Evolutionary conservation across 164 flowering plant species (phyloP), one percentile per base, ranked within the genome.

Genomic region (Berberis thunbergii): DNA sequence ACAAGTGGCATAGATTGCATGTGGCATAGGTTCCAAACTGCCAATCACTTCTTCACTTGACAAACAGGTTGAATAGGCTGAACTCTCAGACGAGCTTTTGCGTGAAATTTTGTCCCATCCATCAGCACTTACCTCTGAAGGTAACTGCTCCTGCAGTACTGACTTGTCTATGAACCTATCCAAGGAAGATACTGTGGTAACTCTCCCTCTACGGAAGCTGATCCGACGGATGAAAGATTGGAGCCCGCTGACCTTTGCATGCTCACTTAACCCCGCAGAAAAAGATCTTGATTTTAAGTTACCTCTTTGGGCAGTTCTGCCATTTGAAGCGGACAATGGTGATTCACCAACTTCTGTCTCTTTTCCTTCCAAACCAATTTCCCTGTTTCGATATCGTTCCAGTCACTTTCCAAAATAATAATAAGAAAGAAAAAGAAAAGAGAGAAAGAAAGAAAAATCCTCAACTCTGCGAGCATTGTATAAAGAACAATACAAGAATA

Each of bases 301-400:
- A 43, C 41, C 63, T 4, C 64, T 7, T 40, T 60, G 67, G 46
- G 54, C 64, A 62, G 60, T 26, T 63, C 61, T 71, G 49, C 68
- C 10, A 63, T 26, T 68, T 64, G 80, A 72, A 67, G 63, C 70
- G 50, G 70, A 59, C 41, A 57, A 73, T 44, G 60, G 62, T 26
- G 75, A 57, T 41, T 73, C 59, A 52, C 55, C 41, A n/a, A 58
- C 57, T 13, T 60, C 75, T 6, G 26, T 13, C 26, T 64, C 71
- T 10, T 57, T 42, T 43, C 65, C 79, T 58, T 75, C 75, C 57
- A 56, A 55, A 59, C 53, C 72, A 54, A 77, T 65, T 67, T 74
- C 72, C 78, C 91, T 86, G 67, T 61, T 58, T 7, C 48, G 44
- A 65, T 52, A 52, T 52, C 3, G 11, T 10, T 52, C 13, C 10